A percentile compares a stretch with the other conserved stretches of the same genome.
Conservation (phyloP, 2,329 filamentous ascomycete genomes). For the Neoascochyta sp. region DNA sequence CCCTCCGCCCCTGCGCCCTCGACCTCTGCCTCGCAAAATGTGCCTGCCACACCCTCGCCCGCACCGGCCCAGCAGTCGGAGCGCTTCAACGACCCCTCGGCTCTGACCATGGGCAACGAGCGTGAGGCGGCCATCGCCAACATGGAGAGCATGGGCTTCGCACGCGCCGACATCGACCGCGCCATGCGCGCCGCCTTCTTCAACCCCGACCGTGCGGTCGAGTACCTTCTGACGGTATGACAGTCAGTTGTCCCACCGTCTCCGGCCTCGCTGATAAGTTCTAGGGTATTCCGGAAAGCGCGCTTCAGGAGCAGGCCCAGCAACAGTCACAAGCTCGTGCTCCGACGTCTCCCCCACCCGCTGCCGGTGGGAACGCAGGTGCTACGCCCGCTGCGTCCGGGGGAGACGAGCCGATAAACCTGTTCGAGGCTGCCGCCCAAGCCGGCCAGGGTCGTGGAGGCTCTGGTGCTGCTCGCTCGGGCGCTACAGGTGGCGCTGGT, state of each 20-base stretch:
- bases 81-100: slow-evolving; percentile 68
- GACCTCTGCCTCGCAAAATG: slow-evolving; percentile 48
- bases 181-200: slow-evolving; percentile 96
- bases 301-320: slow-evolving; percentile 63
- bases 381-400: slow-evolving; percentile 40
- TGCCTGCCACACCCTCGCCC: slow-evolving; percentile 50
- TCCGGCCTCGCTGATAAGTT: slow-evolving; percentile 17
- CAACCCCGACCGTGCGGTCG: slow-evolving; percentile 95
- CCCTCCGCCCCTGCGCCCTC: slow-evolving; percentile 40
- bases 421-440: slow-evolving; percentile 90
- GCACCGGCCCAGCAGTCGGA: slow-evolving; percentile 45
- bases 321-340: slow-evolving; percentile 44
- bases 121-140: slow-evolving; percentile 78
- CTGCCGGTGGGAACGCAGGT: slow-evolving; percentile 46
- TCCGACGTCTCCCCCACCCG: slow-evolving; percentile 41
- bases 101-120: slow-evolving; percentile 81
- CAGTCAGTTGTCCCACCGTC: slow-evolving; percentile 3
- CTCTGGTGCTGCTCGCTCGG: slow-evolving; percentile 45
- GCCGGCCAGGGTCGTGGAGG: slow-evolving; percentile 53
- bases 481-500: slow-evolving; percentile 50
- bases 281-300: slow-evolving; percentile 85
- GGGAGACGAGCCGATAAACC: slow-evolving; percentile 69
- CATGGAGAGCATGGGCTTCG: slow-evolving; percentile 98
- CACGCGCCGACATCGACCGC: slow-evolving; percentile 79
- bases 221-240: slow-evolving; percentile 84